Conservation (phyloP, 345 rosid genomes). For the Cardamine occulta region DNA sequence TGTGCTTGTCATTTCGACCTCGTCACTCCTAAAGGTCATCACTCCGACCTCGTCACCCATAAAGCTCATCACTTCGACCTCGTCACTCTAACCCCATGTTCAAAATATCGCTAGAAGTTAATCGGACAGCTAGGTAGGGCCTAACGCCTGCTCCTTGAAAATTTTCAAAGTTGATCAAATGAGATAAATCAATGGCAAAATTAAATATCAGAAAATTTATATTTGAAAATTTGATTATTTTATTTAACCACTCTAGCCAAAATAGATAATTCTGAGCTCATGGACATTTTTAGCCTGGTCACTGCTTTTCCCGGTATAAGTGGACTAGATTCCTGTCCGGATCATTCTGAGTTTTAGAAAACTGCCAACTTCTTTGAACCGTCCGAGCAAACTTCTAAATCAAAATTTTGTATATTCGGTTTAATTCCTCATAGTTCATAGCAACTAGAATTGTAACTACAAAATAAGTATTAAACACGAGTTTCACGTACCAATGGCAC, state of each 20-base stretch:
- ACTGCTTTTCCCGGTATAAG: too few species aligned
- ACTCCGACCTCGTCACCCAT: too few species aligned
- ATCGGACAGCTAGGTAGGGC: too few species aligned
- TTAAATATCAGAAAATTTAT: too few species aligned
- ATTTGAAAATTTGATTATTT: too few species aligned
- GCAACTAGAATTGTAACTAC: neutral
- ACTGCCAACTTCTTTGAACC: neutral
- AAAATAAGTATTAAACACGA: neutral
- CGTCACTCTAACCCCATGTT: too few species aligned
- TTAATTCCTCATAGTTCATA: neutral
- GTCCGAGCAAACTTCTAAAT: neutral
- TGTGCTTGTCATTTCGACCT: too few species aligned
- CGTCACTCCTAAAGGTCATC: too few species aligned
- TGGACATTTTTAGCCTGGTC: neutral
- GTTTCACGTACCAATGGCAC: neutral
- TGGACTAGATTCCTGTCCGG: too few species aligned
- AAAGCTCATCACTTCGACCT: too few species aligned
- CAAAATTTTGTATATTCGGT: neutral
- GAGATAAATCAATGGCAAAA: neutral
- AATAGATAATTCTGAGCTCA: neutral
- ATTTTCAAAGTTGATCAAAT: neutral
- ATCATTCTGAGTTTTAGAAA: neutral
- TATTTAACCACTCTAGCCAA: too few species aligned
- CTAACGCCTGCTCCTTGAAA: neutral
- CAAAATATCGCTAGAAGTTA: too few species aligned